Conservation (phyloP, 2,329 filamentous ascomycete genomes). For the Basipetospora chlamydospora region DNA sequence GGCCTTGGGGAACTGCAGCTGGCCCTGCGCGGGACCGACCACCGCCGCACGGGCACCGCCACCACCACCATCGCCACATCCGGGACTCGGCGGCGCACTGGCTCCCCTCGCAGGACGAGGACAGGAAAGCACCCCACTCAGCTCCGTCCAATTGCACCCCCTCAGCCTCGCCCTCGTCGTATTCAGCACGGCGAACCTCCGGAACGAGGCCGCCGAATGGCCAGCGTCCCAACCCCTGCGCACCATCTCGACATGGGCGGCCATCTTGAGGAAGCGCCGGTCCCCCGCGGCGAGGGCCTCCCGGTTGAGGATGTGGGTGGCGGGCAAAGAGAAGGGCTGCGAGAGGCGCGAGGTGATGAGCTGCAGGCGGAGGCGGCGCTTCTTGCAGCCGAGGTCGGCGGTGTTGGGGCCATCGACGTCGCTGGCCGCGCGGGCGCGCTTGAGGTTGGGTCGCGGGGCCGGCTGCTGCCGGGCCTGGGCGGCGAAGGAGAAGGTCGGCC, state of each 20-base stretch:
- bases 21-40: background rate
- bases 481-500: background rate
- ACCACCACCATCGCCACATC: too few species aligned
- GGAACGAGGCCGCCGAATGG: conserved; percentile 35
- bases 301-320: conserved; percentile 54
- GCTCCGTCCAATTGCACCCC: conserved; percentile 2
- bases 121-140: background rate
- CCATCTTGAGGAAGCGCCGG: conserved; percentile 33
- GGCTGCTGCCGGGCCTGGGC: background rate
- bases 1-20: background rate
- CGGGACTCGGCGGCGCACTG: background rate
- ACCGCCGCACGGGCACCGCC: too few species aligned
- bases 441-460: conserved; percentile 17
- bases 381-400: conserved; percentile 41
- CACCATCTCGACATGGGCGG: conserved; percentile 23
- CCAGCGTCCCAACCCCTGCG: conserved; percentile 12
- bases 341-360: conserved; percentile 59
- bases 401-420: conserved; percentile 47
- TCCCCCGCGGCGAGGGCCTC: conserved; percentile 30
- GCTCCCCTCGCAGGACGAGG: background rate
- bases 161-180: conserved; percentile 20
- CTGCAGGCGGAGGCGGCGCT: conserved; percentile 46
- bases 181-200: conserved; percentile 54
- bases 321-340: conserved; percentile 52
- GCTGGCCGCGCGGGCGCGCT: conserved; percentile 35